A percentile compares a stretch with the other conserved stretches of the same genome.
These are phyloP conservation scores for Gossypium schwendimanii DNA, from an alignment of 441 rosid genomes.

Conservation along the genomic window DNA sequence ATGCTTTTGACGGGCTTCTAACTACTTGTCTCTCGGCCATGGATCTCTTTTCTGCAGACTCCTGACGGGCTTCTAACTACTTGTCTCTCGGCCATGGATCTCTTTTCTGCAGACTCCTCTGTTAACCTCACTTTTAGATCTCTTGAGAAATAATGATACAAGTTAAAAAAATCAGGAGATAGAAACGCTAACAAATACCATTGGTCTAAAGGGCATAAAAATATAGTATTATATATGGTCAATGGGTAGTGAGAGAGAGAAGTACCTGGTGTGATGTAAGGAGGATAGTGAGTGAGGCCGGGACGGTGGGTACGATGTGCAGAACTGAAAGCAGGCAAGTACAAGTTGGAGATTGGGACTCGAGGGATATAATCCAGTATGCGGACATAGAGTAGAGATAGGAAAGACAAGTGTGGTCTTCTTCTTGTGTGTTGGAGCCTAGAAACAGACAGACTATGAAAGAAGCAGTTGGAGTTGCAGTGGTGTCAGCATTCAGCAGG, in stretches of 20 bases:
- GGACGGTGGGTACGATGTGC: slow-evolving; percentile 25
- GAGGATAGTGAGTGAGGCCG: neutral
- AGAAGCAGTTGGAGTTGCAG: neutral
- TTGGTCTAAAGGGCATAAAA: neutral
- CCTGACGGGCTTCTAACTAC: neutral
- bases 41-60: neutral
- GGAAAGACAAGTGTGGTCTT: neutral
- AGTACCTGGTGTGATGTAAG: slow-evolving; percentile 11
- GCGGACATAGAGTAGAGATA: neutral
- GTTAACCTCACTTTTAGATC: too few species aligned
- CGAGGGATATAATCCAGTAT: too few species aligned
- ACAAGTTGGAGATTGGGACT: neutral
- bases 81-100: neutral
- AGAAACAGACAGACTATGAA: neutral
- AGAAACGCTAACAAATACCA: neutral
- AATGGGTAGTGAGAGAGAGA: neutral
- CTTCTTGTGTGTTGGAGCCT: neutral
- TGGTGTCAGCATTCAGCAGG: neutral
- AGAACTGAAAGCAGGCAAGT: slow-evolving; percentile 4
- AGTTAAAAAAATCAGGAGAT: neutral
- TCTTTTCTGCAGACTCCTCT: neutral
- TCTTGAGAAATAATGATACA: too few species aligned
- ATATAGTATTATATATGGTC: neutral
- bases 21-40: neutral
- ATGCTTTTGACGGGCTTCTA: neutral